A percentile compares a stretch with the other conserved stretches of the same genome.
These are phyloP conservation scores for Moesziomyces parantarcticus DNA, from an alignment of 1,284 basidiomycete genomes.

Conservation along the genomic window DNA sequence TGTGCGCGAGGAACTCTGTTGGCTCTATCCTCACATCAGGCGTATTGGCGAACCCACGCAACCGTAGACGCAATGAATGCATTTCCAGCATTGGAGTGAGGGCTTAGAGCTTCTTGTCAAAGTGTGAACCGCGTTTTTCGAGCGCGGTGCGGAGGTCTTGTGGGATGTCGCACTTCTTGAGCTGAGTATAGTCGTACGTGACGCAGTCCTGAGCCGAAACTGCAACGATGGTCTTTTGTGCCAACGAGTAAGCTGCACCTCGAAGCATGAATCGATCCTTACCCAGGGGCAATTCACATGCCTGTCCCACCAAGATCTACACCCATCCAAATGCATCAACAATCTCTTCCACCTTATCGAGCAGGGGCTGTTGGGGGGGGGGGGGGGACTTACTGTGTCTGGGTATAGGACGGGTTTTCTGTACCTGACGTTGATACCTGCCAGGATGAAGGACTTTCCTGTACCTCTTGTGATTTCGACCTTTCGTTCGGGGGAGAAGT, in stretches of 20 bases:
- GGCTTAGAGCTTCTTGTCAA: constrained; percentile 30
- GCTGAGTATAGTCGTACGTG: constrained; percentile 53
- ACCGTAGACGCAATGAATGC: background rate
- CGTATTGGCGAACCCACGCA: constrained; percentile 7
- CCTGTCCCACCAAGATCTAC: constrained; percentile 51
- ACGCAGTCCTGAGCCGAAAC: constrained; percentile 51
- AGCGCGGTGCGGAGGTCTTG: constrained; percentile 32
- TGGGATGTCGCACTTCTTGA: constrained; percentile 55
- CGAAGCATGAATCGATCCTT: constrained; percentile 48
- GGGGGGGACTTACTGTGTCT: constrained; percentile 36
- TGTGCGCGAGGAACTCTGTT: constrained; percentile 35
- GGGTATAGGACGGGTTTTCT: constrained; percentile 54
- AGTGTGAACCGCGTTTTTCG: constrained; percentile 18
- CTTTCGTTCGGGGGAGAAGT: constrained; percentile 16
- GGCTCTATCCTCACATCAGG: constrained; percentile 34
- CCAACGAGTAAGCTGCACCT: constrained; percentile 45
- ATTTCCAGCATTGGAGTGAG: too few relatives aligned
- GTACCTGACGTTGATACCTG: constrained; percentile 57
- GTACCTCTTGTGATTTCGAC: constrained; percentile 48
- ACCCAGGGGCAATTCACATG: constrained; percentile 39
- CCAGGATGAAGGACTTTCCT: constrained; percentile 55
- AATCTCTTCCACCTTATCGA: background rate
- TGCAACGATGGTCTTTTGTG: constrained; percentile 51
- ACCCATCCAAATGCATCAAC: background rate
- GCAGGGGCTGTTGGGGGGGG: background rate